These are phyloP conservation scores for Punctularia strigosozonata DNA, from an alignment of 768 basidiomycete genomes.

Conservation along the genomic window DNA sequence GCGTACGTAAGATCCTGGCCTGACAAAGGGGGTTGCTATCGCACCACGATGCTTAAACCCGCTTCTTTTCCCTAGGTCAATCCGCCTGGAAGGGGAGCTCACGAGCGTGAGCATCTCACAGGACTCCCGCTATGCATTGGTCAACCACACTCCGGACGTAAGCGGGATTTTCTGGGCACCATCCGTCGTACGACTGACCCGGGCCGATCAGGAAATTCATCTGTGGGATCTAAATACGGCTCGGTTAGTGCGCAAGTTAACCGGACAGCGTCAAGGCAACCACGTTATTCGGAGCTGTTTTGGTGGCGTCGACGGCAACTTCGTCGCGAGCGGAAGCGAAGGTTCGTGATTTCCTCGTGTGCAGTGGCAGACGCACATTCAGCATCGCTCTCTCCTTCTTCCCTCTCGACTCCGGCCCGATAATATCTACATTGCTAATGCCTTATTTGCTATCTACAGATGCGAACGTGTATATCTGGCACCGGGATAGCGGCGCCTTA, in stretches of 20 bases:
- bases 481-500: conserved; percentile 70
- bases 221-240: conserved; percentile 71
- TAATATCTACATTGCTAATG: neutral
- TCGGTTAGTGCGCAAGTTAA: conserved; percentile 66
- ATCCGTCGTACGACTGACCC: conserved; percentile 7
- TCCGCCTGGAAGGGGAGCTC: conserved; percentile 63
- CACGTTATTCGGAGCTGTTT: conserved; percentile 92
- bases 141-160: conserved; percentile 83
- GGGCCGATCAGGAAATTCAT: conserved; percentile 62
- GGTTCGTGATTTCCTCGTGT: conserved; percentile 36
- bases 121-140: conserved; percentile 77
- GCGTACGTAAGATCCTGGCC: no score
- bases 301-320: conserved; percentile 80
- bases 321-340: conserved; percentile 91
- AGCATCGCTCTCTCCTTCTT: neutral
- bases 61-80: conserved; percentile 33
- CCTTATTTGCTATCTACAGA: conserved; percentile 35
- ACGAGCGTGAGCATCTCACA: conserved; percentile 81
- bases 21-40: conserved; percentile 4
- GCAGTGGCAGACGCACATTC: conserved; percentile 3
- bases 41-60: conserved; percentile 5
- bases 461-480: conserved; percentile 91
- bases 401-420: neutral
- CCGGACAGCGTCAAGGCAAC: conserved; percentile 73
- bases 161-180: conserved; percentile 20